Evolutionary conservation across 345 rosid species (phyloP), one percentile per base, ranked within the genome.

Genomic region (Hibiscus syriacus): DNA sequence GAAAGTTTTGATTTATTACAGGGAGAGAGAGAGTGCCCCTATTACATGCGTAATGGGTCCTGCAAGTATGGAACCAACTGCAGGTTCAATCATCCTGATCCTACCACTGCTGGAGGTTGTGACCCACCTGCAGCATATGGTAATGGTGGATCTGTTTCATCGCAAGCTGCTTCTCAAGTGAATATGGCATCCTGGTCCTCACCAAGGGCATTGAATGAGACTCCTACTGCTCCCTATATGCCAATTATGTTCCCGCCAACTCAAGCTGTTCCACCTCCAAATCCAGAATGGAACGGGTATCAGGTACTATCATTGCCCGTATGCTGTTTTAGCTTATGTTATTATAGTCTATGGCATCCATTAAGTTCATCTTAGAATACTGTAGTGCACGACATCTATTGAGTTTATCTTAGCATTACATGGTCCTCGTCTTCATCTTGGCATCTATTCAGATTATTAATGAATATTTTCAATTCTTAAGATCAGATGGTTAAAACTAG

Each of bases 41-140:
- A 76, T 80, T 94, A 89, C 78, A 94, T 94, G 98, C 96, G 93
- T 46, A 89, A 81, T 73, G 98, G 92, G 70, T 89, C 99, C 71
- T 94, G 99, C 84, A 94, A 91, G 77, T 94, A 60, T 77, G 96
- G 90, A 63, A 72, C 86, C 60, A 86, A 71, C 75, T 94, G 99
- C 87, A 86, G 76, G 74, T 94, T 86, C 66, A 85, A 89, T 77
- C 99, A 94, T 85, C 99, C 99, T 19, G 96, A 94, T 79, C 99
- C 98, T 25, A 79, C 90, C 13, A 73, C 79, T 74, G 76, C 75
- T 0, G 82, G 84, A 67, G 85, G 76, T 41, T 72, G 73, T 48
- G 90, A 86, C 34, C 72, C 82, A 63, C 73, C 85, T 55, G 55
- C 80, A 23, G 76, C 80, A 64, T 82, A 74, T 72, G 76, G 73